Evolutionary conservation across 2,329 filamentous ascomycete genomes (phyloP).

Genomic region (Basipetospora chlamydospora): DNA sequence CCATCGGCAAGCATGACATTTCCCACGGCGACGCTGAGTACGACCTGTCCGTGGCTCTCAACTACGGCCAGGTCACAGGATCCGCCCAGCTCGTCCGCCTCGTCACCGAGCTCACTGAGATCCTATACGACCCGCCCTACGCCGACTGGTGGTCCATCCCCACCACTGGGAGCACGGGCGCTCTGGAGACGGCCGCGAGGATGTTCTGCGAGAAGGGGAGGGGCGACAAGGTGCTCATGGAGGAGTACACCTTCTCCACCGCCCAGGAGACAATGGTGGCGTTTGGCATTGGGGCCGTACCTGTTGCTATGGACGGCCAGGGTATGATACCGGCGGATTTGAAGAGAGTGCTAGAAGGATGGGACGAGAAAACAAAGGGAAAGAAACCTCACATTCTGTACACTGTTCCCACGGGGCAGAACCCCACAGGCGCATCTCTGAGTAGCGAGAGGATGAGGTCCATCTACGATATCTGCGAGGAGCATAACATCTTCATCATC

Average conservation of each 20-base stretch:
- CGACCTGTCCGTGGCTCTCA: constrained; percentile 78
- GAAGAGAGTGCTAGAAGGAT: constrained; percentile 34
- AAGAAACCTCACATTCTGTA: constrained; percentile 42
- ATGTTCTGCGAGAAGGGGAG: constrained; percentile 60
- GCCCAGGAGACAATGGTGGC: constrained; percentile 43
- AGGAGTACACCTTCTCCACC: constrained; percentile 83
- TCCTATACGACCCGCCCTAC: constrained; percentile 77
- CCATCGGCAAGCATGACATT: constrained; percentile 68
- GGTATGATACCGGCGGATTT: constrained; percentile 36
- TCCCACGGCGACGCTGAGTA: constrained; percentile 19
- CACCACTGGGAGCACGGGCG: constrained; percentile 73
- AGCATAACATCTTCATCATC: constrained; percentile 74
- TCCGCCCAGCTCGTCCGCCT: constrained; percentile 79
- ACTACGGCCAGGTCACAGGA: constrained; percentile 82
- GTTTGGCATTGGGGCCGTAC: constrained; percentile 35
- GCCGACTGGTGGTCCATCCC: constrained; percentile 78
- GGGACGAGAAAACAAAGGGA: constrained; percentile 30
- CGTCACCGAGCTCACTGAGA: constrained; percentile 88
- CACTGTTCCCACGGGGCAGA: constrained; percentile 64
- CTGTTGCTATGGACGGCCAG: constrained; percentile 36
- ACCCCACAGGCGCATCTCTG: constrained; percentile 80
- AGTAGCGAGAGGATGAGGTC: constrained; percentile 49
- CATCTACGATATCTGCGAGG: constrained; percentile 64
- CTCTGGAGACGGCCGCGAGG: constrained; percentile 69
- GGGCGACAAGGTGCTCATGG: constrained; percentile 67